A percentile compares a stretch with the other conserved stretches of the same genome.
Evolutionary conservation across 176 grass and related monocot genomes (phyloP).

Genomic region (Zea luxurians): DNA sequence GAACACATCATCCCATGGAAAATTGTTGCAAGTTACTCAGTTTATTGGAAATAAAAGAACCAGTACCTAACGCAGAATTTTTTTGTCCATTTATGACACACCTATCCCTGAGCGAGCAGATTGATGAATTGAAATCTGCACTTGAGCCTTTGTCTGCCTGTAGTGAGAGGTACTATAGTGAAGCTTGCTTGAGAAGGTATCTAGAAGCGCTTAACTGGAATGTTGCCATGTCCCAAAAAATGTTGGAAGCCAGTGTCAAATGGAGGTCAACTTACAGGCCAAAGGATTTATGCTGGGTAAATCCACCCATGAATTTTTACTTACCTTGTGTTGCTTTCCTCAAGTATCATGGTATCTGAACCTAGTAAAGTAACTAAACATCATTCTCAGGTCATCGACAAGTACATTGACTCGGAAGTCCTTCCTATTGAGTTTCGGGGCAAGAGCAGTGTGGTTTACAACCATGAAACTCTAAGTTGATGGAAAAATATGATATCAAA

Average conservation of each 20-base stretch:
- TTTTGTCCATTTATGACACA: constrained; percentile 18
- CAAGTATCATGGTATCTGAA: background rate
- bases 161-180: constrained; percentile 51
- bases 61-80: background rate
- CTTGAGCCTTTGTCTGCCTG: constrained; percentile 54
- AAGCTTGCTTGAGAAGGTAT: constrained; percentile 69
- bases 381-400: constrained; percentile 40
- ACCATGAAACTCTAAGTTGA: constrained; percentile 74
- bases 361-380: background rate
- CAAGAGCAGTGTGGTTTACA: constrained; percentile 52
- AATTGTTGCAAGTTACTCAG: constrained; percentile 10
- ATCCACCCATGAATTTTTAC: background rate
- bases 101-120: constrained; percentile 41
- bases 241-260: constrained; percentile 78
- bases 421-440: constrained; percentile 84
- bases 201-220: constrained; percentile 77
- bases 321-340: background rate
- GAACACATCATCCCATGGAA: constrained; percentile 72
- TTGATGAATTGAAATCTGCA: constrained; percentile 63
- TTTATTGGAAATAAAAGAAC: background rate
- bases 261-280: constrained; percentile 75
- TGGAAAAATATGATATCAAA: constrained; percentile 72
- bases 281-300: constrained; percentile 81
- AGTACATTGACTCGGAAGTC: constrained; percentile 56
- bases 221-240: constrained; percentile 64